Evolutionary conservation across 352 stramenopile species (phyloP).

Genomic region (Globisporangium cederbergense): DNA sequence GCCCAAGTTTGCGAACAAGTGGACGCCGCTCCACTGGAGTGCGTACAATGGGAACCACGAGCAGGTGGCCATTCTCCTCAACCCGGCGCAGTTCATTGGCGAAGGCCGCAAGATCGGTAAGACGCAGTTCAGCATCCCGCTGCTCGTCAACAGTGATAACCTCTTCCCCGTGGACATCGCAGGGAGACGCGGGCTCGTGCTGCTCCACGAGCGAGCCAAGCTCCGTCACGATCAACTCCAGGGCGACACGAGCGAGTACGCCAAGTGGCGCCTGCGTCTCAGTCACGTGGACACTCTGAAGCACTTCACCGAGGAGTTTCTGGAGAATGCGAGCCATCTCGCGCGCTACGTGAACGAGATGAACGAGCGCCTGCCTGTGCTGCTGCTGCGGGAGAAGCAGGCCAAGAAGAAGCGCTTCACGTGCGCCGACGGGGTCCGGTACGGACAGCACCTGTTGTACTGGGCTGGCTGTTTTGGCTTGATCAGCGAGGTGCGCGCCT

Average conservation of each 20-base stretch:
- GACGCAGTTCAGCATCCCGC: slow-evolving; percentile 53
- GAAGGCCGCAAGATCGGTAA: slow-evolving; percentile 17
- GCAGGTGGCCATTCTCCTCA: slow-evolving; percentile 45
- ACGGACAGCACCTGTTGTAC: slow-evolving; percentile 77
- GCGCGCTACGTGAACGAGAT: slow-evolving; percentile 57
- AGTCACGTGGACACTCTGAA: slow-evolving; percentile 50
- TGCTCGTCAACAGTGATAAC: slow-evolving; percentile 51
- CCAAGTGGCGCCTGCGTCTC: slow-evolving; percentile 52
- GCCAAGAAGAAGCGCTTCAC: slow-evolving; percentile 24
- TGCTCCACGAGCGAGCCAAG: slow-evolving; percentile 35
- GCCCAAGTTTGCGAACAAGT: slow-evolving; percentile 61
- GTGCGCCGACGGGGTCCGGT: slow-evolving; percentile 44
- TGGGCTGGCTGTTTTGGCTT: slow-evolving; percentile 71
- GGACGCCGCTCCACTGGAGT: slow-evolving; percentile 73
- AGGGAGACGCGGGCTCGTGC: slow-evolving; percentile 44
- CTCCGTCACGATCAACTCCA: slow-evolving; percentile 16
- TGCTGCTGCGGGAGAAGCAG: slow-evolving; percentile 20
- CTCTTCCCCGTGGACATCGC: slow-evolving; percentile 68
- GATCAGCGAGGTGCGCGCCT: slow-evolving; percentile 39
- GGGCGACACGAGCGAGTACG: slow-evolving; percentile 27
- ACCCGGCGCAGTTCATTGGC: slow-evolving; percentile 25
- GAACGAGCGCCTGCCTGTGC: slow-evolving; percentile 42
- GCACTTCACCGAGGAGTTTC: slow-evolving; percentile 54
- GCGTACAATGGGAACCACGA: slow-evolving; percentile 78
- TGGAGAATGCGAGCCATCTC: slow-evolving; percentile 35